phyloP scores from a whole-genome alignment of 2,329 filamentous ascomycete genomes.

The Trichocomaceae sp. region DNA sequence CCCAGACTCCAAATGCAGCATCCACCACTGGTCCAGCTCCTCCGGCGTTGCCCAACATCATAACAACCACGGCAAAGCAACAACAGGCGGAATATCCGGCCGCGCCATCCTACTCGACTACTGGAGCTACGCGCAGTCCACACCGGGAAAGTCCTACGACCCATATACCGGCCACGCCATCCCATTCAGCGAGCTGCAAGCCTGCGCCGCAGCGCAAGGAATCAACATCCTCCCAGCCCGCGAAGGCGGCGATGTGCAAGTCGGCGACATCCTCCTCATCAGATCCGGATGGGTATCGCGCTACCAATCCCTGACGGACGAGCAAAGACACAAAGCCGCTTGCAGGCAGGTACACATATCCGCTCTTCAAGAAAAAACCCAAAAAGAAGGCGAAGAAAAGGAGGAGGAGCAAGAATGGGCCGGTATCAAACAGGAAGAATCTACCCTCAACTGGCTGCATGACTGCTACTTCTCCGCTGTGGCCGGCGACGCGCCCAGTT shows the following conservation, averaged over 20 bases:
- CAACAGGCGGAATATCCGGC: slow-evolving; percentile 31
- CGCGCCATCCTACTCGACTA: slow-evolving; percentile 41
- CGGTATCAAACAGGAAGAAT: slow-evolving; percentile 48
- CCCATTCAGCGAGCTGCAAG: slow-evolving; percentile 49
- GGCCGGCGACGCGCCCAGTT: slow-evolving; percentile 56
- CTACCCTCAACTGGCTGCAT: slow-evolving; percentile 60
- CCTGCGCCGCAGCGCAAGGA: slow-evolving; percentile 53
- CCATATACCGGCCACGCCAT: slow-evolving; percentile 51
- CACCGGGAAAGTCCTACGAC: slow-evolving; percentile 44
- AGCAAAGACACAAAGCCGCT: slow-evolving; percentile 28
- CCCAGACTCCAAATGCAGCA: slow-evolving; percentile 34
- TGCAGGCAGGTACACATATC: slow-evolving; percentile 22
- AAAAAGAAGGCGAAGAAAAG: slow-evolving; percentile 13
- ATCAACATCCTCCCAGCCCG: slow-evolving; percentile 53
- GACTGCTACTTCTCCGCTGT: slow-evolving; percentile 63
- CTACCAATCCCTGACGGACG: slow-evolving; percentile 43
- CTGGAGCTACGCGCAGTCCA: slow-evolving; percentile 43
- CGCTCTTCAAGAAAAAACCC: too few relatives aligned
- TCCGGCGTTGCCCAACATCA: too few relatives aligned
- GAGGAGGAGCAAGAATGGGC: slow-evolving; percentile 41
- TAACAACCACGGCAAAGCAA: slow-evolving; percentile 16
- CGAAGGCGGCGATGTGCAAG: slow-evolving; percentile 49
- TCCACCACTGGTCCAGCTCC: slow-evolving; percentile 35
- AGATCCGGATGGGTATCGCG: slow-evolving; percentile 57
- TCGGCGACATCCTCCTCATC: slow-evolving; percentile 61